Evolutionary conservation across 2,329 filamentous ascomycete genomes (phyloP).

Genomic region (Ophiostoma populinum): DNA sequence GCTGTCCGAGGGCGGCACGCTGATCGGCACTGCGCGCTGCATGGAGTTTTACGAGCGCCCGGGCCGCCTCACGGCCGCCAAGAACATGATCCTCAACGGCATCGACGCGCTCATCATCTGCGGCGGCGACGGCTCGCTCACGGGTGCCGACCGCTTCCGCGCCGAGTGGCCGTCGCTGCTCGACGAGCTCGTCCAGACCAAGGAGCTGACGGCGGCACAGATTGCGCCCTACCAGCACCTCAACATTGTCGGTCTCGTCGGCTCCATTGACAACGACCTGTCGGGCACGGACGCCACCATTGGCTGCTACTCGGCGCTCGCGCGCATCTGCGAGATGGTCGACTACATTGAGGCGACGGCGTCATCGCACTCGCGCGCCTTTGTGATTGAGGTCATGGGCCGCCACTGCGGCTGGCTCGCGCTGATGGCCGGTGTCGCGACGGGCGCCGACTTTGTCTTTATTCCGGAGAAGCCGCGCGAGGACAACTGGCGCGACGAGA

Average conservation of each 20-base stretch:
- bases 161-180: slow-evolving; percentile 81
- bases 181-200: slow-evolving; percentile 61
- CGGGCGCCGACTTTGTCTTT: slow-evolving; percentile 91
- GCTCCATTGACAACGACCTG: slow-evolving; percentile 96
- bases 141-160: slow-evolving; percentile 86
- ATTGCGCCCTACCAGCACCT: slow-evolving; percentile 64
- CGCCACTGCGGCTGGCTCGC: slow-evolving; percentile 96
- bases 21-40: slow-evolving; percentile 90
- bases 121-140: slow-evolving; percentile 90
- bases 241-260: slow-evolving; percentile 92
- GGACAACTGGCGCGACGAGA: slow-evolving; percentile 76
- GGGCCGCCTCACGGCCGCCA: slow-evolving; percentile 70
- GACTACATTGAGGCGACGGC: slow-evolving; percentile 96
- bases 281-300: slow-evolving; percentile 95
- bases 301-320: slow-evolving; percentile 85
- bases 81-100: slow-evolving; percentile 83
- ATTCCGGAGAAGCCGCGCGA: slow-evolving; percentile 85
- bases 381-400: slow-evolving; percentile 97
- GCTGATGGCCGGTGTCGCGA: slow-evolving; percentile 87
- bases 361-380: slow-evolving; percentile 83
- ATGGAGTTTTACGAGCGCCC: slow-evolving; percentile 80
- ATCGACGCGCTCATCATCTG: slow-evolving; percentile 95
- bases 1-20: slow-evolving; percentile 81
- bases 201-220: slow-evolving; percentile 54
- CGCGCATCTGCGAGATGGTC: slow-evolving; percentile 85